These are phyloP conservation scores for Tolypocladium tropicale DNA, from an alignment of 2,329 filamentous ascomycete genomes.

Conservation along the genomic window DNA sequence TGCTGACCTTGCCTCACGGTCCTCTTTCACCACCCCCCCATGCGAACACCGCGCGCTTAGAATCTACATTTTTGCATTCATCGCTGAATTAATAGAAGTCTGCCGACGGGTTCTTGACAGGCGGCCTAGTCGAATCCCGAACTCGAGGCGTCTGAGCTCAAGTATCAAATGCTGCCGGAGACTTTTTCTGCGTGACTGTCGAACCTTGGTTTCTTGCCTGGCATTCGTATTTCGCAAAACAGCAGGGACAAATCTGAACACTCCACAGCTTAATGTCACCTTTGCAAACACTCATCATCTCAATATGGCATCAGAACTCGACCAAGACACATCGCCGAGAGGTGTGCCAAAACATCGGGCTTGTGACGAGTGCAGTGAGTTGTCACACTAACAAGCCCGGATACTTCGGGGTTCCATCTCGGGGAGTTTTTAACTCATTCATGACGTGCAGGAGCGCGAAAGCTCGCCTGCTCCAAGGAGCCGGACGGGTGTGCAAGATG, in stretches of 20 bases:
- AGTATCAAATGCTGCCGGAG: not conserved
- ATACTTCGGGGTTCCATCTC: constrained; percentile 6
- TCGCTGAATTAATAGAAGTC: not conserved
- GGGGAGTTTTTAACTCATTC: constrained; percentile 16
- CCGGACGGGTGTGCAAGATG: constrained; percentile 49
- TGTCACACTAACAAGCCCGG: not conserved
- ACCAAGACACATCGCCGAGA: constrained; percentile 4
- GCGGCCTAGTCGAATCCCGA: not conserved
- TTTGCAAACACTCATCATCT: not conserved
- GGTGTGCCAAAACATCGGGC: constrained; percentile 43
- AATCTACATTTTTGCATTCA: not conserved
- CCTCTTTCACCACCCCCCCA: not conserved
- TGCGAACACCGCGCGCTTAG: not conserved
- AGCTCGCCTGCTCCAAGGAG: constrained; percentile 57
- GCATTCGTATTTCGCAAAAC: not conserved
- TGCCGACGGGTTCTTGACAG: not conserved
- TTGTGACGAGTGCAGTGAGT: constrained; percentile 58
- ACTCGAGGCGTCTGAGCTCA: not conserved
- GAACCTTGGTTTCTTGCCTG: not conserved
- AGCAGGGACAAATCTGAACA: not conserved
- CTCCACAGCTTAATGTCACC: not conserved
- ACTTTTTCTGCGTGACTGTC: not conserved
- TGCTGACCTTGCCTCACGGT: not conserved
- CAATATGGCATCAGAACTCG: constrained; percentile 12
- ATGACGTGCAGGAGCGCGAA: constrained; percentile 41